Evolutionary conservation across 345 rosid genomes (phyloP).

Genomic region (Sonneratia alba): DNA sequence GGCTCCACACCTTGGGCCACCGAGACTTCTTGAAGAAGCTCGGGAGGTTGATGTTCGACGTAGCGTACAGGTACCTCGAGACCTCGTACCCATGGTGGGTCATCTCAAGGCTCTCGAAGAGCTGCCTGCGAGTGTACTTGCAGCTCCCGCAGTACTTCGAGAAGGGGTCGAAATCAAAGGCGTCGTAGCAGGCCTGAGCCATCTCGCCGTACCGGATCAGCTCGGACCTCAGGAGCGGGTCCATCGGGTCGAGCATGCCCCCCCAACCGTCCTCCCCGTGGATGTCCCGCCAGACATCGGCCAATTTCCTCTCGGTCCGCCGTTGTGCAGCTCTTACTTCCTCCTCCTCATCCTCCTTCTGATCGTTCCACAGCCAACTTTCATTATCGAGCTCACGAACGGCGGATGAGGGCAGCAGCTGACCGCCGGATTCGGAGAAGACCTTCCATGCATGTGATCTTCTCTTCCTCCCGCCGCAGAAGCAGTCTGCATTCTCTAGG

Average conservation of each 20-base stretch:
- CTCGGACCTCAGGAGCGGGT: constrained; percentile 65
- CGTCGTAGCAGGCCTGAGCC: constrained; percentile 82
- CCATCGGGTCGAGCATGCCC: constrained; percentile 66
- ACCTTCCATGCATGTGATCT: background rate
- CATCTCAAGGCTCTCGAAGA: constrained; percentile 51
- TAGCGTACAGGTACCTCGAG: constrained; percentile 60
- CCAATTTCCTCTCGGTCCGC: constrained; percentile 22
- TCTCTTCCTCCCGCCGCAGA: background rate
- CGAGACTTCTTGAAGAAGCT: constrained; percentile 74
- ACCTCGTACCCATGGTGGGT: constrained; percentile 41
- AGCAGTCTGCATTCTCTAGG: background rate
- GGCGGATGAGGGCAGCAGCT: background rate
- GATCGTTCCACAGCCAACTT: background rate
- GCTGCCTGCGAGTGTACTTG: constrained; percentile 38
- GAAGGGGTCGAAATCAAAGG: constrained; percentile 66
- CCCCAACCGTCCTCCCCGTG: constrained; percentile 77
- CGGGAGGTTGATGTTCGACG: constrained; percentile 62
- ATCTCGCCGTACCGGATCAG: constrained; percentile 84
- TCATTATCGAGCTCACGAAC: background rate
- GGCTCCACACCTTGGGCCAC: constrained; percentile 86
- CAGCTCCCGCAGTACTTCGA: constrained; percentile 75
- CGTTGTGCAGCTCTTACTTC: background rate
- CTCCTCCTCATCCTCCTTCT: background rate
- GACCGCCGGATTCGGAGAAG: background rate
- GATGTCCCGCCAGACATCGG: constrained; percentile 56